Evolutionary conservation across 1,139 yeast species (phyloP).

Genomic region (Trichomonascaceae sp.): DNA sequence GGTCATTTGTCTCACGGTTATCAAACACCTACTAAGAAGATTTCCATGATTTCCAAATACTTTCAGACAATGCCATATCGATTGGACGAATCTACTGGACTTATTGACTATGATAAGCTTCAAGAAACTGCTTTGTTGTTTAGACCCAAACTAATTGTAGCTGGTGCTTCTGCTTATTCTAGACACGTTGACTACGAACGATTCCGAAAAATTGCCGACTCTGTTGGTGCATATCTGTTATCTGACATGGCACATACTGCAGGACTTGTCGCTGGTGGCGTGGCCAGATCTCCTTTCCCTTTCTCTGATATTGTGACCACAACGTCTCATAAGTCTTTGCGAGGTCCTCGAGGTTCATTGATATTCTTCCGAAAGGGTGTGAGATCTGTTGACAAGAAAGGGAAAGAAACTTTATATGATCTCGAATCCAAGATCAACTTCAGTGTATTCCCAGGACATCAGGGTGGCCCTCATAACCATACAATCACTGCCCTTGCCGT

Average conservation of each 20-base stretch:
- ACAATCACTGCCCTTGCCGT: slow-evolving; percentile 96
- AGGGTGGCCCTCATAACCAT: slow-evolving; percentile 99
- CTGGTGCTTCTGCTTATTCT: slow-evolving; percentile 97
- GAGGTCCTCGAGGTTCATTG: slow-evolving; percentile 99
- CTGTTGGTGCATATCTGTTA: slow-evolving; percentile 91
- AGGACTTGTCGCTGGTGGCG: slow-evolving; percentile 94
- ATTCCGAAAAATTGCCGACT: slow-evolving; percentile 95
- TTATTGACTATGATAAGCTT: slow-evolving; percentile 90
- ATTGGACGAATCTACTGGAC: slow-evolving; percentile 82
- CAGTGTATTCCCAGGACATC: slow-evolving; percentile 99
- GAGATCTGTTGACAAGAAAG: slow-evolving; percentile 85
- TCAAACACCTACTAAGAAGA: slow-evolving; percentile 92
- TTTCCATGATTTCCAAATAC: slow-evolving; percentile 91
- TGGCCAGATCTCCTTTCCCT: slow-evolving; percentile 91
- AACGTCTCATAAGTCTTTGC: slow-evolving; percentile 94
- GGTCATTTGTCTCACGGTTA: slow-evolving; percentile 98
- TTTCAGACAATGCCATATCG: slow-evolving; percentile 99
- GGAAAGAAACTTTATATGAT: slow-evolving; percentile 82
- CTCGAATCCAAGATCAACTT: slow-evolving; percentile 93
- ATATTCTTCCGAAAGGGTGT: slow-evolving; percentile 97
- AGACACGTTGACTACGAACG: slow-evolving; percentile 90
- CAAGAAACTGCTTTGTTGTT: slow-evolving; percentile 83
- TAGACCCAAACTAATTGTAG: slow-evolving; percentile 94
- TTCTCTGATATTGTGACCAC: slow-evolving; percentile 97
- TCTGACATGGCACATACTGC: slow-evolving; percentile 99